A percentile compares a stretch with the other conserved stretches of the same genome.
phyloP scores from a whole-genome alignment of 805 yeast species.

The Cyberlindnera subsufficiens region DNA sequence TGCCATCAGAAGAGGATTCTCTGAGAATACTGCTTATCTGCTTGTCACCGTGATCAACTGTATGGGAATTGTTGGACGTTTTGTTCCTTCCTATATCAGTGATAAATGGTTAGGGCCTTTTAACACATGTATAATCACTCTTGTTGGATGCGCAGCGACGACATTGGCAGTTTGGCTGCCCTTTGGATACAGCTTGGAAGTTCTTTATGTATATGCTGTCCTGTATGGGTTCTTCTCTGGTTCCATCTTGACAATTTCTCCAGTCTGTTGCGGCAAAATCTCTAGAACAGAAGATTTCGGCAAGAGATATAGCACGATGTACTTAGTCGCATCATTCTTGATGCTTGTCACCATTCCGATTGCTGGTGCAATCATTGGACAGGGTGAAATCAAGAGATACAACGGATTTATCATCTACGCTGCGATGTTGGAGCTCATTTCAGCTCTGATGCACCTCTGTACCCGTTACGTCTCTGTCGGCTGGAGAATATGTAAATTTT shows the following conservation, averaged over 20 bases:
- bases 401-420: not conserved
- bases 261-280: constrained; percentile 54
- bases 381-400: constrained; percentile 5
- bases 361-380: constrained; percentile 41
- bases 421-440: not conserved
- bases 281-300: constrained; percentile 49
- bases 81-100: constrained; percentile 35
- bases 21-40: constrained; percentile 36
- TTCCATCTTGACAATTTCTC: constrained; percentile 46
- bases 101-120: constrained; percentile 42
- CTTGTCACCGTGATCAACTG: constrained; percentile 38
- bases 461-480: constrained; percentile 4
- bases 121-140: constrained; percentile 38
- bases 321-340: constrained; percentile 49
- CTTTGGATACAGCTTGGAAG: constrained; percentile 28
- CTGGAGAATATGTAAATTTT: not conserved
- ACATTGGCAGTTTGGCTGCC: constrained; percentile 35
- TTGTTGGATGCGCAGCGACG: constrained; percentile 25
- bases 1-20: constrained; percentile 40
- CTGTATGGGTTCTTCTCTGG: constrained; percentile 49
- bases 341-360: constrained; percentile 42
- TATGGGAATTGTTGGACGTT: constrained; percentile 38
- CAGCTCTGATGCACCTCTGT: not conserved
- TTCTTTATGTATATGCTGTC: constrained; percentile 36
- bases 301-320: constrained; percentile 48